Conservation (phyloP, 352 stramenopile genomes). For the Phytophthora sansomeana region DNA sequence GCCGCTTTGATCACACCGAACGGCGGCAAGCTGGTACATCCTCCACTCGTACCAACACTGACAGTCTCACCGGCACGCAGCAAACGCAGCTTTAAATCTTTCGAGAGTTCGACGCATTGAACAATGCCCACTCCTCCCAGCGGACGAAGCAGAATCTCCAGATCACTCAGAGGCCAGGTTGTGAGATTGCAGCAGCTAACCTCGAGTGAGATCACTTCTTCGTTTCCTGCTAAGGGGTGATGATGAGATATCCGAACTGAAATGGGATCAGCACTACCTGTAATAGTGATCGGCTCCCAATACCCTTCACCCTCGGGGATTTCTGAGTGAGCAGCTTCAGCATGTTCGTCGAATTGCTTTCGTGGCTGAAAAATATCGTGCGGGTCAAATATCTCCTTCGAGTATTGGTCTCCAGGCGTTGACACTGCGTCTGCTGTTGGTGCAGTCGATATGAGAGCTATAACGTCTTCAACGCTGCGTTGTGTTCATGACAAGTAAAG, state of each 20-base stretch:
- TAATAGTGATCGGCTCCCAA: constrained; percentile 44
- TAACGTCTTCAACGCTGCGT: constrained; percentile 37
- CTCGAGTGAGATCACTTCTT: constrained; percentile 58
- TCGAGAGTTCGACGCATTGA: constrained; percentile 60
- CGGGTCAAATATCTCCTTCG: constrained; percentile 51
- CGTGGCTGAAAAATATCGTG: constrained; percentile 41
- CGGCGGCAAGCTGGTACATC: constrained; percentile 51
- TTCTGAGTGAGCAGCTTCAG: neutral
- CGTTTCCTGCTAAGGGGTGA: constrained; percentile 48
- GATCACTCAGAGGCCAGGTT: constrained; percentile 63
- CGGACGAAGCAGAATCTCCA: constrained; percentile 69
- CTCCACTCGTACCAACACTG: constrained; percentile 38
- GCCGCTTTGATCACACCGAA: constrained; percentile 70
- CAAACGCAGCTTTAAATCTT: constrained; percentile 66
- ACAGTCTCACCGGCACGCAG: constrained; percentile 47
- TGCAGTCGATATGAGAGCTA: constrained; percentile 19
- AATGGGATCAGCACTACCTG: constrained; percentile 69
- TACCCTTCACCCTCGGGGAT: constrained; percentile 15
- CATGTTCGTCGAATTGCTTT: constrained; percentile 22
- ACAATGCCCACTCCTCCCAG: constrained; percentile 45
- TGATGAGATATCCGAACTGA: constrained; percentile 64
- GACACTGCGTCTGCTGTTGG: neutral
- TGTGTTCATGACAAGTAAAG: constrained; percentile 8
- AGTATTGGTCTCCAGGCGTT: neutral
- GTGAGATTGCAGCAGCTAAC: constrained; percentile 76